Evolutionary conservation across 2,329 filamentous ascomycete genomes (phyloP).

Genomic region (Pseudocercospora fijiensis): DNA sequence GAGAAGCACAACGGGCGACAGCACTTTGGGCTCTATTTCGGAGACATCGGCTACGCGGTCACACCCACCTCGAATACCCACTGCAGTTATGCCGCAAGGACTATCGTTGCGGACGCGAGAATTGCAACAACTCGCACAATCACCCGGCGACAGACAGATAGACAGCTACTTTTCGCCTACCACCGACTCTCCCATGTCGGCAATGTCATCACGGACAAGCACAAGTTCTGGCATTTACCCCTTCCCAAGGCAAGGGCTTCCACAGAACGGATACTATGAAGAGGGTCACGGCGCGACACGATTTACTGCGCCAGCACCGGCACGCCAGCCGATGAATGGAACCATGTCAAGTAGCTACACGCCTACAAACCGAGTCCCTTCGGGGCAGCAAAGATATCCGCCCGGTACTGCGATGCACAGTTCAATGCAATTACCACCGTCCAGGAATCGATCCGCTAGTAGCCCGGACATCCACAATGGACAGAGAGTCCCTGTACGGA

Average conservation of each 20-base stretch:
- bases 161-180: conserved; percentile 94
- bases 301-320: conserved; percentile 85
- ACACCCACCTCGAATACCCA: conserved; percentile 71
- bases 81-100: conserved; percentile 52
- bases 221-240: conserved; percentile 70
- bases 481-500: conserved; percentile 58
- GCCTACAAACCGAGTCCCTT: conserved; percentile 53
- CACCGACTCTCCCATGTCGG: conserved; percentile 73
- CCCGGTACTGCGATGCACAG: conserved; percentile 50
- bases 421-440: conserved; percentile 50
- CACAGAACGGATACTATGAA: conserved; percentile 62
- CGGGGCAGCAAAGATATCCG: conserved; percentile 69
- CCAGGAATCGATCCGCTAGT: conserved; percentile 83
- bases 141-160: conserved; percentile 59
- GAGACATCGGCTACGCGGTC: conserved; percentile 42
- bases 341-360: conserved; percentile 59
- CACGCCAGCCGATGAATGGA: conserved; percentile 66
- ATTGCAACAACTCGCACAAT: conserved; percentile 49
- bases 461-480: conserved; percentile 86
- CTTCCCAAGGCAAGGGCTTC: conserved; percentile 72
- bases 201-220: conserved; percentile 64
- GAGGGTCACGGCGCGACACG: conserved; percentile 66
- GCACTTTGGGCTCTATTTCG: conserved; percentile 13
- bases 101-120: conserved; percentile 70
- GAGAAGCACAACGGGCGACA: conserved; percentile 28